Percentiles rank a stretch among this genome's conserved stretches.
These are phyloP conservation scores for Ceratocystis papillata DNA, from an alignment of 2,329 filamentous ascomycete genomes.

Conservation along the genomic window DNA sequence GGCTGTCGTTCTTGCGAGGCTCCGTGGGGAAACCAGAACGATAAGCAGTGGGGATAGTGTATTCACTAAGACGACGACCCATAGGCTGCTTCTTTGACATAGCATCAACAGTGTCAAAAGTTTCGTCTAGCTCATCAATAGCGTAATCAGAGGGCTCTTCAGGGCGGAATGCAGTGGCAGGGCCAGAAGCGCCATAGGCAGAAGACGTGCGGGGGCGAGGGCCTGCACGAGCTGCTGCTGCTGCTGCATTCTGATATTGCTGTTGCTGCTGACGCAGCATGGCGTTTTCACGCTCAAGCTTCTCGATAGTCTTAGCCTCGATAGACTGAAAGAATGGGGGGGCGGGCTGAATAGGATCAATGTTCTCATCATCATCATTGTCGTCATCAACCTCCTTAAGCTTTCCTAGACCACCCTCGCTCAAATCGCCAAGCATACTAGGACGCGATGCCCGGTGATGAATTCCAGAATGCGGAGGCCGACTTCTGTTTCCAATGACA, in stretches of 20 bases:
- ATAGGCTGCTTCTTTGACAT: constrained; percentile 38
- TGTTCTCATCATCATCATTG: constrained; percentile 55
- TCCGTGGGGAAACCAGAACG: constrained; percentile 45
- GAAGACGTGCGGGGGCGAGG: constrained; percentile 33
- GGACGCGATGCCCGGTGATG: constrained; percentile 73
- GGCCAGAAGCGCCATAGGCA: constrained; percentile 43
- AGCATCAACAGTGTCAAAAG: constrained; percentile 41
- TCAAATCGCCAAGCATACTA: constrained; percentile 64
- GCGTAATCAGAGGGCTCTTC: constrained; percentile 56
- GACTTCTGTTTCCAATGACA: constrained; percentile 42
- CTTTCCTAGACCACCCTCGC: constrained; percentile 53
- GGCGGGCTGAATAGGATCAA: constrained; percentile 39
- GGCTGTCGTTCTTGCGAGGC: constrained; percentile 51
- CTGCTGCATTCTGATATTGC: constrained; percentile 40
- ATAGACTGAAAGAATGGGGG: constrained; percentile 40
- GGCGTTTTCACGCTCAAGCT: constrained; percentile 52
- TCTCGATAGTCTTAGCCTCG: constrained; percentile 53
- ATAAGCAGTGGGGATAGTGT: constrained; percentile 35
- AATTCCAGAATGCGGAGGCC: constrained; percentile 50
- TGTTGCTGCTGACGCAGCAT: constrained; percentile 46
- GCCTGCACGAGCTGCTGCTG: constrained; percentile 28
- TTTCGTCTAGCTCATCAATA: constrained; percentile 60
- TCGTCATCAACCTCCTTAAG: constrained; percentile 61
- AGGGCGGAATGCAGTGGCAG: constrained; percentile 35
- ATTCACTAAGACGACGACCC: constrained; percentile 49